A percentile compares a stretch with the other conserved stretches of the same genome.
Evolutionary conservation across 345 rosid genomes (phyloP).

Genomic region (Citrus unshiu): DNA sequence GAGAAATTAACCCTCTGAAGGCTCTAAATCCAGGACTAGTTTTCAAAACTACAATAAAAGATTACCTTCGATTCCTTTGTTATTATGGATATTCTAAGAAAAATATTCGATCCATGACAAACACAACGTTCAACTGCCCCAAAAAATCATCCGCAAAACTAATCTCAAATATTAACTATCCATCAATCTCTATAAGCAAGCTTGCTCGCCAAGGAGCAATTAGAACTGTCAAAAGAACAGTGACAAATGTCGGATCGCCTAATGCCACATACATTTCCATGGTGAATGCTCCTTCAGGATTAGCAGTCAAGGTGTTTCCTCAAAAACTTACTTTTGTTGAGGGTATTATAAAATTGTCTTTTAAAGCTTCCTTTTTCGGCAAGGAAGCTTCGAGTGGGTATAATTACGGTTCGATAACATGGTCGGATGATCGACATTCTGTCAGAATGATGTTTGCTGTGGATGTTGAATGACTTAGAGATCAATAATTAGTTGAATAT

Average conservation of each 20-base stretch:
- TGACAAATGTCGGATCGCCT: conserved; percentile 58
- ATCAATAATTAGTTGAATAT: too few species aligned
- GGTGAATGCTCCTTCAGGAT: conserved; percentile 44
- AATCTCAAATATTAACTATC: conserved; percentile 63
- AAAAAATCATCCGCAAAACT: conserved; percentile 19
- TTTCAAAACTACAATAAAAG: conserved; percentile 47
- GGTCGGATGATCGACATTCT: too few species aligned
- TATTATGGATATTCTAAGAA: conserved; percentile 50
- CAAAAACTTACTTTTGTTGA: neutral
- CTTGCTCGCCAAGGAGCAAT: conserved; percentile 27
- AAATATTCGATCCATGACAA: conserved; percentile 40
- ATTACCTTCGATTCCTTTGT: conserved; percentile 60
- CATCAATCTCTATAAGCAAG: conserved; percentile 63
- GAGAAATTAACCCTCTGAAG: conserved; percentile 50
- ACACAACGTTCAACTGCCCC: conserved; percentile 48
- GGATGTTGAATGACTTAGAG: conserved; percentile 27
- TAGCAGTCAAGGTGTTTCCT: conserved; percentile 56
- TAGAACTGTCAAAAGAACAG: conserved; percentile 38
- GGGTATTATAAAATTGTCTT: conserved; percentile 27
- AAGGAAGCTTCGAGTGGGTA: too few species aligned
- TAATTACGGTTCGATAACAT: too few species aligned
- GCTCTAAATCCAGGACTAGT: conserved; percentile 81
- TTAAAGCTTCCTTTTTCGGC: conserved; percentile 40
- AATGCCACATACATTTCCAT: conserved; percentile 46
- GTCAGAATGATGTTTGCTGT: conserved; percentile 51